phyloP scores from a whole-genome alignment of 1,139 yeast genomes.

The Saccharomyces hybrid region DNA sequence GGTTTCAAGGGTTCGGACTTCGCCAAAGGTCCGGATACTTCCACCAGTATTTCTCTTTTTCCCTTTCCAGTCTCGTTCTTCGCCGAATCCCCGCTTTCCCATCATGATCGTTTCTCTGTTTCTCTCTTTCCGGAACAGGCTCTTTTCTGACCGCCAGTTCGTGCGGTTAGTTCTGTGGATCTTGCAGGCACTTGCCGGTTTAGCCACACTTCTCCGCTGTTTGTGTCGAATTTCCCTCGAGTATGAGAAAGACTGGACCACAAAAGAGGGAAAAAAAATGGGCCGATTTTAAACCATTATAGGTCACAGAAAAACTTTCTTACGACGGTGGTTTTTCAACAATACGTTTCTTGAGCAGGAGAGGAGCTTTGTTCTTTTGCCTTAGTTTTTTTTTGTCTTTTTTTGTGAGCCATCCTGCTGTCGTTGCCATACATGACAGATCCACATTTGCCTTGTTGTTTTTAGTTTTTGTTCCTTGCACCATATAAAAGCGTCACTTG shows the following conservation, averaged over 20 bases:
- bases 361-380: neutral
- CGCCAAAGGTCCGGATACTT: neutral
- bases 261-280: slow-evolving; percentile 1
- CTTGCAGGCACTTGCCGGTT: slow-evolving; percentile 1
- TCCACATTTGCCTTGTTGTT: neutral
- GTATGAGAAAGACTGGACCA: neutral
- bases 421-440: neutral
- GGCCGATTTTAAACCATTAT: neutral
- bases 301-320: neutral
- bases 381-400: neutral
- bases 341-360: neutral
- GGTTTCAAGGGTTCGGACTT: neutral
- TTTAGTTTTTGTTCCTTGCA: neutral
- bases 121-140: neutral
- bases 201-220: neutral
- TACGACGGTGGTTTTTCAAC: slow-evolving; percentile 1
- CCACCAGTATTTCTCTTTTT: neutral
- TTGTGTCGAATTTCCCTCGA: neutral
- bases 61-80: neutral
- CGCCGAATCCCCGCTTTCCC: neutral
- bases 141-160: neutral
- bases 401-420: neutral
- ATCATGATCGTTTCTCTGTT: neutral
- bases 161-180: neutral
- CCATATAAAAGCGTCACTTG: neutral